Evolutionary conservation across 805 yeast species (phyloP).

Genomic region (Metschnikowia bowlesiae): DNA sequence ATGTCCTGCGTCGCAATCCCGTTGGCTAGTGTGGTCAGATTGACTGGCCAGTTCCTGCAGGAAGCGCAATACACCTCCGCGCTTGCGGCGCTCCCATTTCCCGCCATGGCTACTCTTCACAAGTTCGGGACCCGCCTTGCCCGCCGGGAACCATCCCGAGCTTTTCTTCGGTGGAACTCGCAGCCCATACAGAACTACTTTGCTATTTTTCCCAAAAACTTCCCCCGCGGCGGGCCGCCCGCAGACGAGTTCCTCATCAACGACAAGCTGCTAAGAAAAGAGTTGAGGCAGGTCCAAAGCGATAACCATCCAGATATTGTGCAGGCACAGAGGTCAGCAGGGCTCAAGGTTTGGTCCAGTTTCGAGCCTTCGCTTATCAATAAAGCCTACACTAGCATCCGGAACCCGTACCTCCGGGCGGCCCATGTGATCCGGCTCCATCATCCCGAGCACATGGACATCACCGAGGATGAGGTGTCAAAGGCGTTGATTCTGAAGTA

Average conservation of each 20-base stretch:
- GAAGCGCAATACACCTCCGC: not conserved
- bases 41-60: not conserved
- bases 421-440: constrained; percentile 33
- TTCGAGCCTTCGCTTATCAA: constrained; percentile 50
- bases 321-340: constrained; percentile 22
- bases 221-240: constrained; percentile 64
- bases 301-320: constrained; percentile 76
- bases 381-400: constrained; percentile 69
- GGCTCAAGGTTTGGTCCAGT: not conserved
- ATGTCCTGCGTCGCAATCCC: too few relatives aligned
- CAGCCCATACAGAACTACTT: constrained; percentile 34
- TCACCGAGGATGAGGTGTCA: constrained; percentile 53
- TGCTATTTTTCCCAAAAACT: constrained; percentile 68
- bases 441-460: constrained; percentile 44
- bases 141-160: not conserved
- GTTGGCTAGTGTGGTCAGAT: too few relatives aligned
- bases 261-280: constrained; percentile 55
- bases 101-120: not conserved
- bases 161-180: not conserved
- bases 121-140: not conserved
- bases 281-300: constrained; percentile 70
- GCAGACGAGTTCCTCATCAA: constrained; percentile 56
- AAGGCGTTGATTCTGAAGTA: constrained; percentile 41
- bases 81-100: not conserved
- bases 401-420: constrained; percentile 61